Evolutionary conservation across 495 filamentous ascomycete genomes (phyloP), one percentile per base, ranked within the genome.

Genomic region (Tetracladium marchalianum): DNA sequence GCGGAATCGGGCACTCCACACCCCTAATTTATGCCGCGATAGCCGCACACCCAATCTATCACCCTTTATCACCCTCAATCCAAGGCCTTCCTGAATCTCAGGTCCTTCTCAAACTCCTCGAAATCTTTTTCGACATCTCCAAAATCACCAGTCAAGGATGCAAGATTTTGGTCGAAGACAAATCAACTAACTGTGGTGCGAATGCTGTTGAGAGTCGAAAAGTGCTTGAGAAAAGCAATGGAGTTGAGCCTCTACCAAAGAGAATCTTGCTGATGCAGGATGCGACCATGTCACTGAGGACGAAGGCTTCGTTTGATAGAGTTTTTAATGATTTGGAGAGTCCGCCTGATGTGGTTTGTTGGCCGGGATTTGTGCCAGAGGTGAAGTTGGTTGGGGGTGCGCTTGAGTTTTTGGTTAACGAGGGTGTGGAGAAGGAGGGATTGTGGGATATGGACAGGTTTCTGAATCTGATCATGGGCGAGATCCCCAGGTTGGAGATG

Each of bases 1-100:
- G 65, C 10, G 65, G 64, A 0, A 61, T 64, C 10, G 64, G 64
- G 13, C 65, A 66, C 43, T 66, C 65, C 0, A 68, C 64, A 3
- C 34, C 49, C 8, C 48, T 59, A 4, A 52, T 68, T 5, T 64
- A 64, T n/a, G 50, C 53, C 6, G 61, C 64, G 4, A 55, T 68
- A 1, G 50, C 47, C 16, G 27, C 40, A 0, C 53, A 62, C 34
- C 56, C 59, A 8, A 44, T 35, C 8, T 68, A 60, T 41, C 42
- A 47, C 0, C 32, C 22, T 5, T 46, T 68, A 4, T 33, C 36
- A 0, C 8, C 49, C 6, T 48, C 51, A 11, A 51, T 65, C 31
- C 33, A 53, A 4, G 58, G 56, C 10, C 37, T 60, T 7, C 53
- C 62, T 3, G 64, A 67, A 48, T 59, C 64, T 3, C 49, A 48